Base-by-base conservation (phyloP, 2,329 filamentous ascomycete species). In the Setomelanomma holmii region DNA sequence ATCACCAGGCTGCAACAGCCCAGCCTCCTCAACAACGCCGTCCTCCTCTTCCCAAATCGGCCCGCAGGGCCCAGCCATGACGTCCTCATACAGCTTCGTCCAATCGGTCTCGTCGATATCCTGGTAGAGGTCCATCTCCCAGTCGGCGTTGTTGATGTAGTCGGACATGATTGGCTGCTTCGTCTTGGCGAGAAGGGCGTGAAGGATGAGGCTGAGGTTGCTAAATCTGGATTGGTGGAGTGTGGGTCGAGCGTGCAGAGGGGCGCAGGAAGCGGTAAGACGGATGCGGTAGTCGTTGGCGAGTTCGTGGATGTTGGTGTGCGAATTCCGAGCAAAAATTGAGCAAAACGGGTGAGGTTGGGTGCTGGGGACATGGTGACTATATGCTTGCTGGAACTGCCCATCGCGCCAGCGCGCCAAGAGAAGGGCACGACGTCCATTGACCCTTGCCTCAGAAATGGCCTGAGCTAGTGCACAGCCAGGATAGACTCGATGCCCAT, bases 161-260 rank as follows among this genome's bases (percentile, higher is more conserved):
- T 61, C 52, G 35, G 58, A 61, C 61, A 61, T 61, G 53, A 24
- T 63, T 58, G 46, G 50, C 24, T 53, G 35, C 11, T 3, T 8
- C 4, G 30, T 14, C 38, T 56, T 56, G 49, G 53, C 49, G 41
- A 52, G 40, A 56, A 52, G 49, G 49, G 49, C 49, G 30, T 16
- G 4, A 24, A 11, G 4, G 17, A 34, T 16, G 16, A 45, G 46
- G 46, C 41, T 50, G 51, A 47, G 35, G 10, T 19, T 27, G 23
- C 42, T 21, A 42, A 30, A 36, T 19, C 12, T 2, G 47, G 46
- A 52, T 52, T 54, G 53, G 53, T 49, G 24, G 49, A 12, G 23
- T 1, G 6, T 30, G 45, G 27, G 24, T 33, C 41, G 33, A 39
- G 16, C 45, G 47, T 43, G 43, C 43, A 27, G 22, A n/a, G n/a